A percentile compares a stretch with the other conserved stretches of the same genome.
Conservation (phyloP, 306 rosid genomes). For the Adenanthera pavonina region DNA sequence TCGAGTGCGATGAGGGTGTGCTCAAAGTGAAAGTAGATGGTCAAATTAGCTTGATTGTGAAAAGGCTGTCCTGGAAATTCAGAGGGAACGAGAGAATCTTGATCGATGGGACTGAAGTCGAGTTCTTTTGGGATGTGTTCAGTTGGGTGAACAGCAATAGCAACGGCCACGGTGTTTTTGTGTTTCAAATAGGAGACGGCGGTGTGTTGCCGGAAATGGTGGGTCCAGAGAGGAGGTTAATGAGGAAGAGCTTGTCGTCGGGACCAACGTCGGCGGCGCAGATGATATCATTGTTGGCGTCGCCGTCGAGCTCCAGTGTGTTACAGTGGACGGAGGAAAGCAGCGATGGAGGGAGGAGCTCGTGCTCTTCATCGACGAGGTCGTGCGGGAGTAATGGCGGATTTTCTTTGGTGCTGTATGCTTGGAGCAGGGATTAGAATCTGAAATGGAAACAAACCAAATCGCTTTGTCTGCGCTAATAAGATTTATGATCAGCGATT, state of each 20-base stretch:
- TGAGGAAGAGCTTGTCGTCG: slow-evolving; percentile 60
- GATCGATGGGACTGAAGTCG: slow-evolving; percentile 67
- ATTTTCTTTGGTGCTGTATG: slow-evolving; percentile 75
- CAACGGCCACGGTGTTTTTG: slow-evolving; percentile 70
- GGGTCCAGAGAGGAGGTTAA: slow-evolving; percentile 70
- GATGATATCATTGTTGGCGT: slow-evolving; percentile 29
- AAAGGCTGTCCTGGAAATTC: slow-evolving; percentile 83
- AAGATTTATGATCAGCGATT: slow-evolving; percentile 10
- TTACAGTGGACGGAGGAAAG: slow-evolving; percentile 91
- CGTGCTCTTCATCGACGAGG: slow-evolving; percentile 73
- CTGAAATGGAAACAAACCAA: neutral
- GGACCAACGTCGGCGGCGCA: slow-evolving; percentile 42
- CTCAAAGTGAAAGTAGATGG: slow-evolving; percentile 71
- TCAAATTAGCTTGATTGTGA: slow-evolving; percentile 53
- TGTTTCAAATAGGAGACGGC: slow-evolving; percentile 78
- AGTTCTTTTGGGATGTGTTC: slow-evolving; percentile 84
- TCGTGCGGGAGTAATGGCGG: slow-evolving; percentile 70
- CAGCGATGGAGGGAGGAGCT: slow-evolving; percentile 81
- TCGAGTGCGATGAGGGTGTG: slow-evolving; percentile 65
- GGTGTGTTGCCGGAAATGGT: slow-evolving; percentile 82
- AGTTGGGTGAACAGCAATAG: slow-evolving; percentile 60
- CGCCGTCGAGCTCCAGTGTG: slow-evolving; percentile 61
- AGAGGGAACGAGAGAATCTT: slow-evolving; percentile 83
- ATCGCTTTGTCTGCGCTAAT: neutral
- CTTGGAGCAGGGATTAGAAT: slow-evolving; percentile 69